These are phyloP conservation scores for Pleurotus cornucopiae DNA, from an alignment of 768 basidiomycete species.

Conservation along the genomic window DNA sequence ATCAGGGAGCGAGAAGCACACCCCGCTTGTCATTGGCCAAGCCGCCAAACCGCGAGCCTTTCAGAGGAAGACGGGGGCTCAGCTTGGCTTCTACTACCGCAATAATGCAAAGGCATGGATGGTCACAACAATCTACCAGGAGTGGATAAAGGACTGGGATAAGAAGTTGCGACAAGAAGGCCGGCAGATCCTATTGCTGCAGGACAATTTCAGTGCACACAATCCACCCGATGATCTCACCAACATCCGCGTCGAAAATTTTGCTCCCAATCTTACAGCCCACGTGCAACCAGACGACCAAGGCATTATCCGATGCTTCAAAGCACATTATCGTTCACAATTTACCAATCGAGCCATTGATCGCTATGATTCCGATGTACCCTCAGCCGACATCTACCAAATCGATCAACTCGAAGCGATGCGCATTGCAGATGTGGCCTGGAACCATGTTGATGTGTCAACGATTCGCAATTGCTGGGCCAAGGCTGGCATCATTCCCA, in stretches of 20 bases:
- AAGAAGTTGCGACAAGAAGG: conserved; percentile 16
- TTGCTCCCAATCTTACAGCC: conserved; percentile 30
- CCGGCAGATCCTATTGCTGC: conserved; percentile 25
- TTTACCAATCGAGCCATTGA: conserved; percentile 26
- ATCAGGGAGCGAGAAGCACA: conserved; percentile 26
- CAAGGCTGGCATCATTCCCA: conserved; percentile 28
- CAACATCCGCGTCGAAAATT: conserved; percentile 23
- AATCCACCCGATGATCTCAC: conserved; percentile 17
- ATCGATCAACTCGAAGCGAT: conserved; percentile 36
- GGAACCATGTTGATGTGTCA: conserved; percentile 24
- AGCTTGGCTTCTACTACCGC: conserved; percentile 29
- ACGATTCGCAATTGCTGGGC: conserved; percentile 36
- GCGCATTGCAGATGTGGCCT: conserved; percentile 27
- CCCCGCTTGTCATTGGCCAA: conserved; percentile 29
- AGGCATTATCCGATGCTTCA: conserved; percentile 32
- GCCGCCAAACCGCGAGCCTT: conserved; percentile 22
- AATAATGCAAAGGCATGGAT: conserved; percentile 37
- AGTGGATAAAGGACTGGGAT: conserved; percentile 30
- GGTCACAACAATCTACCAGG: conserved; percentile 26
- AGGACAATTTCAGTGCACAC: conserved; percentile 27
- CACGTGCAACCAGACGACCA: conserved; percentile 32
- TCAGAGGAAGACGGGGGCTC: conserved; percentile 19
- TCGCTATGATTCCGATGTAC: conserved; percentile 22
- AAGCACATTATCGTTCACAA: conserved; percentile 26
- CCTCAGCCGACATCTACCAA: conserved; percentile 28